Evolutionary conservation across 75 land plant genomes (phyloP).

Genomic region (Larix kaempferi): DNA sequence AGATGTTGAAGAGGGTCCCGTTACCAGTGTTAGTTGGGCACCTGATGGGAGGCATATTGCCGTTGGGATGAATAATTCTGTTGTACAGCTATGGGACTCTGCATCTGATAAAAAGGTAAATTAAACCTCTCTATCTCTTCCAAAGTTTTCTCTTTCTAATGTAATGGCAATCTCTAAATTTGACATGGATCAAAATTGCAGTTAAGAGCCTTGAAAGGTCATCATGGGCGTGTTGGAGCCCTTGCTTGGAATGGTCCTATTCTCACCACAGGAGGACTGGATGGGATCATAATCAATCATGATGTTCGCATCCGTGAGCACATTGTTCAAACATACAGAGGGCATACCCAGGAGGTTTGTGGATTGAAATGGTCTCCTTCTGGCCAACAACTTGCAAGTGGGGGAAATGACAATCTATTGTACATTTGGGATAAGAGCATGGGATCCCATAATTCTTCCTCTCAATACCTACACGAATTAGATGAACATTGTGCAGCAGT

Average conservation of each 20-base stretch:
- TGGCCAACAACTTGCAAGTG: constrained; percentile 70
- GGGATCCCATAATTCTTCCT: constrained; percentile 27
- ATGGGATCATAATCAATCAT: constrained; percentile 69
- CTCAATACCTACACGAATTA: constrained; percentile 53
- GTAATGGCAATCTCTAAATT: background rate
- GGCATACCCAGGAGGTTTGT: constrained; percentile 78
- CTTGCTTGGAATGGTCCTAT: constrained; percentile 76
- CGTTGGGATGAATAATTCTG: constrained; percentile 40
- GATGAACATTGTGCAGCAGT: constrained; percentile 69
- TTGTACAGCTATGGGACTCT: constrained; percentile 58
- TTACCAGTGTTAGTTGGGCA: constrained; percentile 56
- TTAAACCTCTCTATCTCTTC: background rate
- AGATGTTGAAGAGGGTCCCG: constrained; percentile 47
- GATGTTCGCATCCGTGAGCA: constrained; percentile 66
- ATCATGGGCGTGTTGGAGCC: constrained; percentile 69
- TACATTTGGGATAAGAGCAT: constrained; percentile 56
- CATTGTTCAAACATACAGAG: constrained; percentile 44
- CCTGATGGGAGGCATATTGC: constrained; percentile 53
- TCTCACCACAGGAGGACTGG: constrained; percentile 73
- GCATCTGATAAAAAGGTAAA: constrained; percentile 22
- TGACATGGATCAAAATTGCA: constrained; percentile 8
- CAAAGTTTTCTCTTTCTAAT: background rate
- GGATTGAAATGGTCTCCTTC: constrained; percentile 83
- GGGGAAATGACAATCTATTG: constrained; percentile 74
- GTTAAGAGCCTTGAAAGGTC: constrained; percentile 53